Evolutionary conservation across 495 filamentous ascomycete genomes (phyloP), one percentile per base, ranked within the genome.

Genomic region (Xylaria nigripes): DNA sequence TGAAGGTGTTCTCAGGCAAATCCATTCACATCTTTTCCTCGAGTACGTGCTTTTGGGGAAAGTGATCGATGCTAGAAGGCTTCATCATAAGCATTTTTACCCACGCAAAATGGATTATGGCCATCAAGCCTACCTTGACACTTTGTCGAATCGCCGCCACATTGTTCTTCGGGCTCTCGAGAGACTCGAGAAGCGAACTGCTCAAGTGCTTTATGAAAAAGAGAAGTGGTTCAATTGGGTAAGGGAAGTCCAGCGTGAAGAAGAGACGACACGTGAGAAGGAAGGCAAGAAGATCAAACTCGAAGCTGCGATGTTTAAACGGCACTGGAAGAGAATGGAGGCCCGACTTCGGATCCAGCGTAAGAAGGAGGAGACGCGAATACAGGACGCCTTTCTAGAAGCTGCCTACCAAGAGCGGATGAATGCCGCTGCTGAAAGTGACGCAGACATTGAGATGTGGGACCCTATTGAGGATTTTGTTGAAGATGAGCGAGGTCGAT

Each of bases 1-100:
- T 15, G 66, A 77, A 51, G 51, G 51, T 2, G 55, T 65, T 8
- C 61, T 79, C 18, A 57, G 63, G 6, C 66, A 77, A 43, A 54
- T 80, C 29, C 70, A 79, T 56, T 50, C 54, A 6, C 68, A 76
- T 52, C 61, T 79, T 0, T 71, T 71, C 38, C 47, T 64, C 48
- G 69, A 70, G 38, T 70, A 74, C 55, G 70, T 70, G 32, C 61
- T 81, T 3, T 60, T 79, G 1, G 70, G 73, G 18, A 68, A 74
- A 51, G 78, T 79, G 13, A 76, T 80, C 48, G 60, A 68, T 21
- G 77, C 76, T 3, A 69, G 76, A 16, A 77, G 75, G 56, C 62
- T 78, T 42, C 77, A 81, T 57, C 77, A 79, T 58, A 72, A 65
- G 48, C 75, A 75, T 48, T 80, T 80, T 54, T 80, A 72, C 59